Percentiles rank a stretch among this genome's conserved stretches.
phyloP scores from a whole-genome alignment of 176 grass and related monocot species.

The Aegilops tauschii region DNA sequence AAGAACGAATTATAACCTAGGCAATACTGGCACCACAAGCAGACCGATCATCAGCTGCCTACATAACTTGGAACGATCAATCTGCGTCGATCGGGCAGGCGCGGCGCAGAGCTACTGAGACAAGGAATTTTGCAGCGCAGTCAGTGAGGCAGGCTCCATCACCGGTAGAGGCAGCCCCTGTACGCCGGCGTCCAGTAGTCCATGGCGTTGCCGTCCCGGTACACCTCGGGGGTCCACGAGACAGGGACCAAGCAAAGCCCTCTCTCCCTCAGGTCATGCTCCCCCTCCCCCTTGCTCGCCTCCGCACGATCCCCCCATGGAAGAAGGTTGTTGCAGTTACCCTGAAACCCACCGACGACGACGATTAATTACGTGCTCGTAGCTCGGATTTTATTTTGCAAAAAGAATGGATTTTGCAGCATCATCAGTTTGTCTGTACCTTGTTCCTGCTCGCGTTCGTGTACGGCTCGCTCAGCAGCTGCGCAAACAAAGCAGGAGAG shows the following conservation, averaged over 20 bases:
- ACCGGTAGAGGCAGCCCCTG: slow-evolving; percentile 77
- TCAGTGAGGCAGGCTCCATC: slow-evolving; percentile 24
- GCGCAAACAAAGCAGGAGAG: slow-evolving; percentile 31
- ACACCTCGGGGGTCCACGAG: slow-evolving; percentile 62
- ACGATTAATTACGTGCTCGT: background rate
- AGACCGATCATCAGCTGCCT: background rate
- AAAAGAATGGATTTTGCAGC: background rate
- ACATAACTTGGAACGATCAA: background rate
- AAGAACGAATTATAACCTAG: slow-evolving; percentile 27
- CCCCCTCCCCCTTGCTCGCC: slow-evolving; percentile 21
- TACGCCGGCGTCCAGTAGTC: slow-evolving; percentile 89
- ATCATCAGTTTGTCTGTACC: slow-evolving; percentile 21
- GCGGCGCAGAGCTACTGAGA: background rate
- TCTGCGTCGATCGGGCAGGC: background rate
- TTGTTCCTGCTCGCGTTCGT: slow-evolving; percentile 60
- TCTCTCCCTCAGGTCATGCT: slow-evolving; percentile 67
- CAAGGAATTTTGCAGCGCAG: background rate
- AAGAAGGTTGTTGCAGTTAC: slow-evolving; percentile 9
- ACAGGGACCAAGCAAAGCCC: slow-evolving; percentile 89
- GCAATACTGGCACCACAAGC: slow-evolving; percentile 19
- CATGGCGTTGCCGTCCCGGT: slow-evolving; percentile 59
- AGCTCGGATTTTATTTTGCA: background rate
- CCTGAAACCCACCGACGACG: slow-evolving; percentile 35
- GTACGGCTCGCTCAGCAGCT: slow-evolving; percentile 92
- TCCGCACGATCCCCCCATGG: slow-evolving; percentile 66